A percentile compares a stretch with the other conserved stretches of the same genome.
phyloP scores from a whole-genome alignment of 805 yeast species.

The Starmerella floris region DNA sequence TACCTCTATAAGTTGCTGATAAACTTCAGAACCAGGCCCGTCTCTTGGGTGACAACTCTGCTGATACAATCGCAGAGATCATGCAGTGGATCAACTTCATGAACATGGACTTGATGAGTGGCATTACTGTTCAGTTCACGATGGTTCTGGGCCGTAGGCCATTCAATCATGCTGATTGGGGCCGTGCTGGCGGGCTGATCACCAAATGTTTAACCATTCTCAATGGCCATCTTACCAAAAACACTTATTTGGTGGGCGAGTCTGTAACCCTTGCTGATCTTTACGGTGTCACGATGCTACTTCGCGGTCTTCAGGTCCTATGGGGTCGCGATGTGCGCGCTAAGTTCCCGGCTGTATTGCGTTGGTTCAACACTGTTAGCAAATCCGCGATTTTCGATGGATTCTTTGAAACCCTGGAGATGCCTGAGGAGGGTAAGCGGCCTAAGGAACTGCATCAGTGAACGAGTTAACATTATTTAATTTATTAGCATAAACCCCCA shows the following conservation, averaged over 20 bases:
- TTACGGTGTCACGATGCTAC: conserved; percentile 36
- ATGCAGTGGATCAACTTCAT: conserved; percentile 67
- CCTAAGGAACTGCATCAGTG: background rate
- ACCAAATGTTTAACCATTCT: conserved; percentile 21
- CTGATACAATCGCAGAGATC: conserved; percentile 37
- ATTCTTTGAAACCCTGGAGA: conserved; percentile 40
- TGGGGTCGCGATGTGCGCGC: conserved; percentile 57
- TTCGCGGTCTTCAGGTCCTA: conserved; percentile 44
- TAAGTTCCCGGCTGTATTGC: conserved; percentile 45
- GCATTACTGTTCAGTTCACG: conserved; percentile 38
- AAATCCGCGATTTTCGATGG: conserved; percentile 36
- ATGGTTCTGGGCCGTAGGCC: conserved; percentile 55
- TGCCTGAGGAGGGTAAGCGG: conserved; percentile 44
- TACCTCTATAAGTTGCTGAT: conserved; percentile 11
- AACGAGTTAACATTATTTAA: background rate
- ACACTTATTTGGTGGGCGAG: conserved; percentile 64
- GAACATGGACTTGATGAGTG: conserved; percentile 50
- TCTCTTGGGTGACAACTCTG: conserved; percentile 45
- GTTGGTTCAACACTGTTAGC: conserved; percentile 56
- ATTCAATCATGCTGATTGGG: conserved; percentile 62
- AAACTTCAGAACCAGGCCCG: conserved; percentile 27
- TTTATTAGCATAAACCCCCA: background rate
- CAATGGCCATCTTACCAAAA: conserved; percentile 37
- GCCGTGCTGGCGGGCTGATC: conserved; percentile 34
- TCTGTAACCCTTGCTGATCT: conserved; percentile 53